These are phyloP conservation scores for Zizania latifolia DNA, from an alignment of 176 grass and related monocot species.

Conservation along the genomic window DNA sequence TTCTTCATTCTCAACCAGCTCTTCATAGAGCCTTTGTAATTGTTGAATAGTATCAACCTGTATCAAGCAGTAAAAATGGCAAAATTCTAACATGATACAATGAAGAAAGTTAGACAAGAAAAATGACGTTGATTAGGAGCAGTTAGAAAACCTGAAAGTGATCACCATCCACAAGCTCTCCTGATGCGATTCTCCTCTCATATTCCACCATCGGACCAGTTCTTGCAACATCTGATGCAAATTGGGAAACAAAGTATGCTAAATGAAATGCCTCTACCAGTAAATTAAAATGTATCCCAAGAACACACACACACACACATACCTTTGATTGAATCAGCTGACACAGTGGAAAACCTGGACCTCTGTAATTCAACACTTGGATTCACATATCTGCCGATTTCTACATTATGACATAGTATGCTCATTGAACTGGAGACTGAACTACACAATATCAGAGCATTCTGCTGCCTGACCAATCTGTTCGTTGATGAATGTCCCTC, in stretches of 20 bases:
- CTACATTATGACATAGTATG: constrained; percentile 1
- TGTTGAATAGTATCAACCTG: constrained; percentile 76
- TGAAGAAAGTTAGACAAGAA: neutral
- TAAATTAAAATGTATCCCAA: neutral
- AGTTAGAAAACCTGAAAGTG: constrained; percentile 56
- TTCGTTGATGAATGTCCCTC: constrained; percentile 12
- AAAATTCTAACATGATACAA: neutral
- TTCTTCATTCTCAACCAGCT: constrained; percentile 63
- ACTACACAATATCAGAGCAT: constrained; percentile 22
- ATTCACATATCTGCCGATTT: constrained; percentile 32
- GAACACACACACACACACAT: too few relatives aligned
- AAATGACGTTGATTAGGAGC: neutral
- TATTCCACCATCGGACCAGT: constrained; percentile 72
- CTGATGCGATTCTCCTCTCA: constrained; percentile 66
- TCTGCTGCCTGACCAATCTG: constrained; percentile 33
- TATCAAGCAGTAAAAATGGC: constrained; percentile 4
- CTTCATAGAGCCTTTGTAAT: constrained; percentile 75
- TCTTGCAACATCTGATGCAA: constrained; percentile 29
- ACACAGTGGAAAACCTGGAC: constrained; percentile 38
- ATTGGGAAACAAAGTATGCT: neutral
- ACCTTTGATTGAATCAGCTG: constrained; percentile 46
- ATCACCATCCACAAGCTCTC: constrained; percentile 78
- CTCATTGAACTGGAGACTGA: constrained; percentile 20
- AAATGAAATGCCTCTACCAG: constrained; percentile 15
- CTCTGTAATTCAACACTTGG: constrained; percentile 32